Conservation (phyloP, 2,329 filamentous ascomycete genomes). For the Aspergillus udagawae region DNA sequence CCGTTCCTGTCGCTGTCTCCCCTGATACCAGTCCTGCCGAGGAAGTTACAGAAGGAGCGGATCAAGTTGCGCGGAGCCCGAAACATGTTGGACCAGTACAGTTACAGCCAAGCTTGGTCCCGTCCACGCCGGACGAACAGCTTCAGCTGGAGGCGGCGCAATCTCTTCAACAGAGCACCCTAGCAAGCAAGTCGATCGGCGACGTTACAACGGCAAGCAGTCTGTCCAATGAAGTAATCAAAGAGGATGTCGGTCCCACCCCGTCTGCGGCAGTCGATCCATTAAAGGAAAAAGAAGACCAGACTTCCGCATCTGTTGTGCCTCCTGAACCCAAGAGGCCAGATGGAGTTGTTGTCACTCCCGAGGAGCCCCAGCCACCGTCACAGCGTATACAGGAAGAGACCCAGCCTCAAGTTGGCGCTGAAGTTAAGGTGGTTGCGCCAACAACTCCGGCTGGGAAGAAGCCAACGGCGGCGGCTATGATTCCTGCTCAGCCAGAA, state of each 20-base stretch:
- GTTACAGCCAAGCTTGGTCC: constrained; percentile 29
- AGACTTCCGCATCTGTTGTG: background rate
- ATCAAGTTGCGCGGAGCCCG: constrained; percentile 38
- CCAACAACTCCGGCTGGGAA: constrained; percentile 20
- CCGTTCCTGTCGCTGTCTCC: constrained; percentile 63
- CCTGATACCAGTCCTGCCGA: constrained; percentile 72
- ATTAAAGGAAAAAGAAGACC: constrained; percentile 17
- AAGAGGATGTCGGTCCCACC: constrained; percentile 18
- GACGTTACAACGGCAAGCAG: constrained; percentile 12
- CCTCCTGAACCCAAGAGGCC: constrained; percentile 11
- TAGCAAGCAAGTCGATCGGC: constrained; percentile 18
- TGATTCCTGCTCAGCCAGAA: constrained; percentile 39
- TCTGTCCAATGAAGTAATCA: constrained; percentile 24
- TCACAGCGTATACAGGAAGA: constrained; percentile 13
- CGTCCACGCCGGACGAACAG: constrained; percentile 57
- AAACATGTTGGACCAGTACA: constrained; percentile 21
- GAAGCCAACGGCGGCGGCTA: constrained; percentile 21
- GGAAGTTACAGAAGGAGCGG: constrained; percentile 45
- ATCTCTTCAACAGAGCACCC: constrained; percentile 27
- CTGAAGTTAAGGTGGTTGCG: constrained; percentile 8
- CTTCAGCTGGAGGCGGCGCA: constrained; percentile 54
- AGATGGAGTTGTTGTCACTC: constrained; percentile 8
- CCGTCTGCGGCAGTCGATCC: constrained; percentile 12
- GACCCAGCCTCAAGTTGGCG: constrained; percentile 10
- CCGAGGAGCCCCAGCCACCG: constrained; percentile 9